Conservation (phyloP, 345 rosid species). For the Conringia planisiliqua region DNA sequence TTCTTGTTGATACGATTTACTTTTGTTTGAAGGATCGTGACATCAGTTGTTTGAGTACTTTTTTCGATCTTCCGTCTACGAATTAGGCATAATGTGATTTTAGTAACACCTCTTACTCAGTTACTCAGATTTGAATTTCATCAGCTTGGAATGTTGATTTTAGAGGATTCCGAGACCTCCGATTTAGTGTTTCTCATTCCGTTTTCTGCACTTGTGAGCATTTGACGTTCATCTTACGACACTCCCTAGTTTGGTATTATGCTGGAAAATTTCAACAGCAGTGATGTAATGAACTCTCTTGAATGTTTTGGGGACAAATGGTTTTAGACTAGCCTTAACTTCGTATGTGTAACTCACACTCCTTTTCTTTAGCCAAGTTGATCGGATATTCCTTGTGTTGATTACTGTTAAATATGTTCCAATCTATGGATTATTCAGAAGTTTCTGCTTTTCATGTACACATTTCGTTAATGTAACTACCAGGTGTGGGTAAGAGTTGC, state of each 20-base stretch:
- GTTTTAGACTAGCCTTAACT: neutral
- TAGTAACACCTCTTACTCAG: neutral
- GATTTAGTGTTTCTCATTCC: no score
- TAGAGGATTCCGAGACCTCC: neutral
- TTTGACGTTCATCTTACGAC: neutral
- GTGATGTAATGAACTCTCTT: neutral
- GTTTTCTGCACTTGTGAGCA: neutral
- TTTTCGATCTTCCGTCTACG: neutral
- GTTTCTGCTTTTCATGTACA: neutral
- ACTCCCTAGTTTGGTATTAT: neutral
- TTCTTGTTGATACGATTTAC: neutral
- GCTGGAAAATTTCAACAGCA: neutral
- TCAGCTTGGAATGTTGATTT: neutral
- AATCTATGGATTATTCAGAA: neutral
- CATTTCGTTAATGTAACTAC: no score
- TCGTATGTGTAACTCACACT: neutral
- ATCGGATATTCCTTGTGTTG: neutral
- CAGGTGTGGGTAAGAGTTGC: conserved; percentile 97
- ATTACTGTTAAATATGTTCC: neutral
- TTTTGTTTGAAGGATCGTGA: neutral
- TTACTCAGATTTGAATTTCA: conserved; percentile 8
- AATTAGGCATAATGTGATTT: neutral
- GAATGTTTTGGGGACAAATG: neutral
- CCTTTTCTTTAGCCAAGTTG: neutral
- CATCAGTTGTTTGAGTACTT: neutral